These are phyloP conservation scores for Heterobasidion parviporum DNA, from an alignment of 1,284 basidiomycete genomes.

Conservation along the genomic window DNA sequence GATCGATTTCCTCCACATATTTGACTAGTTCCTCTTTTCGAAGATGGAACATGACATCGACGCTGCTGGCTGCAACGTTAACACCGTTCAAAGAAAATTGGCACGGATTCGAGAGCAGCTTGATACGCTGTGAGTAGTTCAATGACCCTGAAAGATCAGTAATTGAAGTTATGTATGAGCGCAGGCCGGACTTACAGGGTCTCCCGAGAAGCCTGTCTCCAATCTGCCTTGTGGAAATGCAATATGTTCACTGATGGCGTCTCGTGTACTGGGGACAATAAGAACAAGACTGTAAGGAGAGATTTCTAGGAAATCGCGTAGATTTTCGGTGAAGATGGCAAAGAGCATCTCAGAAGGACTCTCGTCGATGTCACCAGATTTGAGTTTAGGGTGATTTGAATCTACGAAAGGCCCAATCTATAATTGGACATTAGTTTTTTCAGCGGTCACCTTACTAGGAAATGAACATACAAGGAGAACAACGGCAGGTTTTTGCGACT, in stretches of 20 bases:
- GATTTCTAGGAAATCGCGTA: conserved; percentile 51
- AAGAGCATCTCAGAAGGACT: conserved; percentile 68
- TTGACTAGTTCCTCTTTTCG: conserved; percentile 79
- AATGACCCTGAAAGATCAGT: background rate
- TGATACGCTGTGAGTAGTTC: conserved; percentile 48
- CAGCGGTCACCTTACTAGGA: background rate
- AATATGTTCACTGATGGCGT: conserved; percentile 72
- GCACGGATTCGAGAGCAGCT: conserved; percentile 81
- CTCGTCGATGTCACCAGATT: conserved; percentile 60
- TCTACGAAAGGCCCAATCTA: conserved; percentile 92
- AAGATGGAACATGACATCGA: conserved; percentile 87
- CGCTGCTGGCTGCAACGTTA: conserved; percentile 69
- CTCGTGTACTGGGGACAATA: conserved; percentile 77
- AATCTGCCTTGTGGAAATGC: conserved; percentile 87
- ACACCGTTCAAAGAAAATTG: conserved; percentile 82
- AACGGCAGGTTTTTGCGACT: conserved; percentile 62
- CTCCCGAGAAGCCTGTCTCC: conserved; percentile 30
- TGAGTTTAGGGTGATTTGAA: conserved; percentile 63
- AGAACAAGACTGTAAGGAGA: conserved; percentile 67
- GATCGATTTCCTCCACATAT: conserved; percentile 58
- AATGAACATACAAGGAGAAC: conserved; percentile 62
- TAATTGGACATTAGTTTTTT: background rate
- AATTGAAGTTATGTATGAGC: background rate
- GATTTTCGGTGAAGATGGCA: conserved; percentile 50
- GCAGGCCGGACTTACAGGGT: conserved; percentile 33